Conservation (phyloP, 805 yeast genomes). For the Yarrowia alimentaria region DNA sequence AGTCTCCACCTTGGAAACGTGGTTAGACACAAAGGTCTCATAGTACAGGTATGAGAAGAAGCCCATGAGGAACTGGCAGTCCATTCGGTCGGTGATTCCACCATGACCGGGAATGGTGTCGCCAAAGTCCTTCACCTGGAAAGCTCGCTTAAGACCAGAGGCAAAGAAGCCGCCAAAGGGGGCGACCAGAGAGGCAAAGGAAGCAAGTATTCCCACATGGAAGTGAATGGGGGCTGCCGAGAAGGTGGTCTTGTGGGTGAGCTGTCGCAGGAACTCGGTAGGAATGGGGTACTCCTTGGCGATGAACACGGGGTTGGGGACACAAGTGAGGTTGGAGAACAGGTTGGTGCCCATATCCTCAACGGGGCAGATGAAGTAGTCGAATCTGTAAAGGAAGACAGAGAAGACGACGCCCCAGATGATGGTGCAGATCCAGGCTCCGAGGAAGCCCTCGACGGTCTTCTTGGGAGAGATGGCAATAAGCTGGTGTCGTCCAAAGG, state of each 20-base stretch:
- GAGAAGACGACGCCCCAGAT: constrained; percentile 67
- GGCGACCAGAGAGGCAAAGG: constrained; percentile 94
- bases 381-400: constrained; percentile 58
- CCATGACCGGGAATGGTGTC: constrained; percentile 99
- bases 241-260: constrained; percentile 49
- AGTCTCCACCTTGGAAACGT: constrained; percentile 58
- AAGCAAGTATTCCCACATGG: constrained; percentile 81
- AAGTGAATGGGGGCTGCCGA: constrained; percentile 82
- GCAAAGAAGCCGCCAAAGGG: constrained; percentile 99
- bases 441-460: constrained; percentile 95
- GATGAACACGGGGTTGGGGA: constrained; percentile 82
- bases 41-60: constrained; percentile 88
- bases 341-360: constrained; percentile 53
- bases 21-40: constrained; percentile 82
- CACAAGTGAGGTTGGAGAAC: constrained; percentile 67
- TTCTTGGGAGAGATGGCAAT: constrained; percentile 94
- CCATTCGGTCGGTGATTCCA: constrained; percentile 95
- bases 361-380: constrained; percentile 87
- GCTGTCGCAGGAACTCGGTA: constrained; percentile 57
- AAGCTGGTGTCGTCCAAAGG: constrained; percentile 90
- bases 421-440: constrained; percentile 95
- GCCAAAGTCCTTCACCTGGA: constrained; percentile 95
- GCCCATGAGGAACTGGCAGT: constrained; percentile 98
- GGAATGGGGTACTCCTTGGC: constrained; percentile 74
- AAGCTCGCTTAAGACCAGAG: constrained; percentile 93